phyloP scores from a whole-genome alignment of 1,284 basidiomycete genomes.

The Trichosporon faecale region DNA sequence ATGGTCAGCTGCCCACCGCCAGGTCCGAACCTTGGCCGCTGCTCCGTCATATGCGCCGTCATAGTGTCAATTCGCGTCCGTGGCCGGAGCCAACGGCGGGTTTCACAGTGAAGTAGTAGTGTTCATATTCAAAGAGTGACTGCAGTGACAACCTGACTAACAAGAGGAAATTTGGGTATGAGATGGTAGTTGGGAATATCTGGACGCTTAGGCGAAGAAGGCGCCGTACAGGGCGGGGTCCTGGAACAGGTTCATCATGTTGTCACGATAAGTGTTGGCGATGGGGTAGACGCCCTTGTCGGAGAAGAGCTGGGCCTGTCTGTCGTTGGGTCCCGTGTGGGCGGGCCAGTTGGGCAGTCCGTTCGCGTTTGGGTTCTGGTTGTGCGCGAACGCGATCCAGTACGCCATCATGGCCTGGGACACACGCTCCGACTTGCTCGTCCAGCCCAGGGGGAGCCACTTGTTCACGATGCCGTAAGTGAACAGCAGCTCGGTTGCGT shows the following conservation, averaged over 20 bases:
- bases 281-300: slow-evolving; percentile 4
- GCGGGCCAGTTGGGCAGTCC: slow-evolving; percentile 9
- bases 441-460: not conserved
- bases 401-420: slow-evolving; percentile 3
- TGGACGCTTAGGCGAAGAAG: not conserved
- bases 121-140: not conserved
- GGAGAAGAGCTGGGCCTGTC: not conserved
- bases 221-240: not conserved
- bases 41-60: too few species aligned
- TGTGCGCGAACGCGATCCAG: slow-evolving; percentile 45
- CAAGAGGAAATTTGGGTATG: not conserved
- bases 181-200: not conserved
- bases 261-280: not conserved
- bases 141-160: not conserved
- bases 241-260: not conserved
- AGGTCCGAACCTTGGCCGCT: not conserved
- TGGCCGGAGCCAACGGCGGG: too few species aligned
- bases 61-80: too few species aligned
- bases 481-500: slow-evolving; percentile 36
- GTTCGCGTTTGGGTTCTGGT: slow-evolving; percentile 39
- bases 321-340: not conserved
- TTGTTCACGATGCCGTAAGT: slow-evolving; percentile 27
- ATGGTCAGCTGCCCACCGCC: not conserved
- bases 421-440: not conserved
- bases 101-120: not conserved